These are phyloP conservation scores for Rubroshorea leprosula DNA, from an alignment of 345 rosid species.

Conservation along the genomic window DNA sequence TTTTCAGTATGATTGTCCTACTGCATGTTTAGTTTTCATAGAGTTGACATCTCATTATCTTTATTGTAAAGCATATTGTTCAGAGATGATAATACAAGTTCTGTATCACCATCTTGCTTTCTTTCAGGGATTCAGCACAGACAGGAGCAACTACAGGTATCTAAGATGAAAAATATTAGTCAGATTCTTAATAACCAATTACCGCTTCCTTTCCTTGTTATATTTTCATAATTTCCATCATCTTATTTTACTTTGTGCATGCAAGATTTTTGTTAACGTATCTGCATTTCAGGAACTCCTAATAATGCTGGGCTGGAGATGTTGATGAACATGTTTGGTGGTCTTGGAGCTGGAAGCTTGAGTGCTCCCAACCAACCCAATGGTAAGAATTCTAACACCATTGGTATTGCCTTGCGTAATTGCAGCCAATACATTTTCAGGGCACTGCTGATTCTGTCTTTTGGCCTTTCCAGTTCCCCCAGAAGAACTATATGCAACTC, in stretches of 20 bases:
- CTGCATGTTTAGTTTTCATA: neutral
- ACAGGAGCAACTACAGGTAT: slow-evolving; percentile 54
- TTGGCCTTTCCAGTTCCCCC: slow-evolving; percentile 55
- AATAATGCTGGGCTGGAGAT: slow-evolving; percentile 51
- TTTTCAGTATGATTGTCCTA: slow-evolving; percentile 1
- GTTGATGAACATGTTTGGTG: slow-evolving; percentile 89
- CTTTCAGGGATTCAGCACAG: slow-evolving; percentile 48
- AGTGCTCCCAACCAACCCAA: slow-evolving; percentile 52
- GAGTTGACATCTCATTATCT: neutral
- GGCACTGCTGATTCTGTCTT: neutral
- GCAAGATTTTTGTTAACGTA: neutral
- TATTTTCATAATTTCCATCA: neutral
- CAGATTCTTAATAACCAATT: slow-evolving; percentile 3
- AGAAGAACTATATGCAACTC: slow-evolving; percentile 82
- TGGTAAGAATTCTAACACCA: slow-evolving; percentile 36
- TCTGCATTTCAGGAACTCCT: slow-evolving; percentile 26
- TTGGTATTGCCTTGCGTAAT: neutral
- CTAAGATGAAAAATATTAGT: no score
- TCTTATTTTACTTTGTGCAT: neutral
- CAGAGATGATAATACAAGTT: no score
- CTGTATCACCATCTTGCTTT: slow-evolving; percentile 7
- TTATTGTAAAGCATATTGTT: no score
- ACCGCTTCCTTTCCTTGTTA: no score
- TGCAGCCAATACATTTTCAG: no score
- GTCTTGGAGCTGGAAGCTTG: slow-evolving; percentile 72